Percentiles rank a stretch among this genome's conserved stretches.
These are phyloP conservation scores for Cutaneotrichosporon cavernicola DNA, from an alignment of 1,284 basidiomycete genomes.

Conservation along the genomic window DNA sequence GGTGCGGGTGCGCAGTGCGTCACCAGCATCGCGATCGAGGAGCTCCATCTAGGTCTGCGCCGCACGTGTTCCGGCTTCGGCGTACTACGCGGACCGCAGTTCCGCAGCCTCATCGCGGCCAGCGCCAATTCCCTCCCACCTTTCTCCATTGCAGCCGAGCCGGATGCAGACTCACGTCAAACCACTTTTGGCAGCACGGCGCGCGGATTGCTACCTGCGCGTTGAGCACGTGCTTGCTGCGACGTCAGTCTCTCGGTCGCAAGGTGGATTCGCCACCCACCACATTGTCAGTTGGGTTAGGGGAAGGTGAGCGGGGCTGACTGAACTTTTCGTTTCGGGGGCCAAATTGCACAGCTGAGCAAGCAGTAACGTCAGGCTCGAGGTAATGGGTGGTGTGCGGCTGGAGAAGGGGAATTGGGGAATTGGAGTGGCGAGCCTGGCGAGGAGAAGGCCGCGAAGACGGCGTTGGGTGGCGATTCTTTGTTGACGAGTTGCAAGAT, in stretches of 20 bases:
- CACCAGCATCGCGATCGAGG: not conserved
- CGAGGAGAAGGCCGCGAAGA: not conserved
- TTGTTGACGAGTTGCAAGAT: too few relatives aligned
- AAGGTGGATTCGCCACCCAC: constrained; percentile 3
- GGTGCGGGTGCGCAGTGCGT: not conserved
- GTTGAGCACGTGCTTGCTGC: constrained; percentile 88
- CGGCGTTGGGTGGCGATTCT: not conserved
- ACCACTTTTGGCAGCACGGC: constrained; percentile 94
- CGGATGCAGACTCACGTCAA: constrained; percentile 59
- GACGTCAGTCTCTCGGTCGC: not conserved
- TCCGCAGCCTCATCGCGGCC: not conserved
- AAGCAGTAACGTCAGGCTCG: not conserved
- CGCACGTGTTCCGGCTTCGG: not conserved
- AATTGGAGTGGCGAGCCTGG: not conserved
- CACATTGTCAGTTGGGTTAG: constrained; percentile 8
- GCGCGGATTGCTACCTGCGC: constrained; percentile 90
- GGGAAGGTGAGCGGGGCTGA: not conserved
- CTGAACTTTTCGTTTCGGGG: not conserved
- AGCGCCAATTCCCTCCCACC: not conserved
- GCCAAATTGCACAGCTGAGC: not conserved
- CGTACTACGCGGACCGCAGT: not conserved
- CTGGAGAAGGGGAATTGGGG: not conserved
- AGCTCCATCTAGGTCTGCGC: not conserved
- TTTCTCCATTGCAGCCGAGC: not conserved
- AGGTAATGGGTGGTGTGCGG: not conserved